Percentiles rank a stretch among this genome's conserved stretches.
These are phyloP conservation scores for Euphorbia pulcherrima DNA, from an alignment of 345 rosid species.

Conservation along the genomic window DNA sequence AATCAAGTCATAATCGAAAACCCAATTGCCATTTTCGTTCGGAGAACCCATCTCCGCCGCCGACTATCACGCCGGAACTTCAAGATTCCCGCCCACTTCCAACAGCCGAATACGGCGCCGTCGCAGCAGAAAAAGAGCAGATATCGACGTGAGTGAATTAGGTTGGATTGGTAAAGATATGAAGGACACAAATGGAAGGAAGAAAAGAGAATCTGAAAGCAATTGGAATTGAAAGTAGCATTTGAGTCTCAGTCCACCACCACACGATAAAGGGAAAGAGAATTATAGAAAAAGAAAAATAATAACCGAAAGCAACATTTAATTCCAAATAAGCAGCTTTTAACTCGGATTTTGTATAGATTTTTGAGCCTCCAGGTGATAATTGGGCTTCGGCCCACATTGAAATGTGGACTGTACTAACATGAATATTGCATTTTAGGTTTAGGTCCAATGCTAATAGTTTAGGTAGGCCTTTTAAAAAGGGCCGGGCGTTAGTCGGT, in stretches of 20 bases:
- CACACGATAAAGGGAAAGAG: constrained; percentile 10
- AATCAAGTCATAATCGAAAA: constrained; percentile 38
- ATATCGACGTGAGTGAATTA: constrained; percentile 7
- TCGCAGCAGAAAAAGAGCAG: not conserved
- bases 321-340: no score
- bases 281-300: not conserved
- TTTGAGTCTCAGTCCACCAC: constrained; percentile 10
- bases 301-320: not conserved
- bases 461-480: no score
- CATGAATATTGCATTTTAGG: no score
- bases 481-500: no score
- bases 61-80: constrained; percentile 7
- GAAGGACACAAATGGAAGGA: not conserved
- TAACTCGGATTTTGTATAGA: no score
- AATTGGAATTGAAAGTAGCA: constrained; percentile 6
- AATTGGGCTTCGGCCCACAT: not conserved
- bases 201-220: constrained; percentile 7
- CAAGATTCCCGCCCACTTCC: constrained; percentile 5
- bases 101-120: not conserved
- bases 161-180: constrained; percentile 6
- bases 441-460: no score
- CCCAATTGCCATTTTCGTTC: constrained; percentile 36
- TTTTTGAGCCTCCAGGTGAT: no score
- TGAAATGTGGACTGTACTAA: no score
- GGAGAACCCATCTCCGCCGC: constrained; percentile 28